Base-by-base conservation (phyloP, 2,329 filamentous ascomycete genomes). In the Alternaria angustiovoidea region DNA sequence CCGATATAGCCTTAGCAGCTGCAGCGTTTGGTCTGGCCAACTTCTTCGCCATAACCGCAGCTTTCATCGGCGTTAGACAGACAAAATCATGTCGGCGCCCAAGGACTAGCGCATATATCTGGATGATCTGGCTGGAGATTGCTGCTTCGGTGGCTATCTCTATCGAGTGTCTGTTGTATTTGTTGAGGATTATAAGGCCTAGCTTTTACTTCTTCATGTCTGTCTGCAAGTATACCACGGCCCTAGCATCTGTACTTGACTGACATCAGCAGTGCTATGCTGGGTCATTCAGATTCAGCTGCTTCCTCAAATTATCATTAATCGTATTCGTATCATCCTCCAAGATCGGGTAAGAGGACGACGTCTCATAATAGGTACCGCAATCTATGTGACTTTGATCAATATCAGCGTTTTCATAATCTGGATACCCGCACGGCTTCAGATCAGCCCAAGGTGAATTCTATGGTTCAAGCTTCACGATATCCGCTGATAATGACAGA, bases 101-200 rank as follows among this genome's bases (percentile, higher is more conserved):
- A 7, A 60, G 63, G 39, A 65, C 63, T 16, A 82, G 80, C 51
- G 62, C 69, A 1, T 83, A 83, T 55, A 73, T 84, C 0, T 80
- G 78, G 73, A 80, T 84, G 79, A 76, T 84, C 51, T 84, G 82
- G 82, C 54, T 78, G 6, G 82, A 84, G 66, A 74, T 83, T 7
- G 16, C 74, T 3, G 81, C 81, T 4, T 83, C 78, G 26, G 64
- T 81, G 7, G 67, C 73, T 14, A 81, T 84, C 42, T 75, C 71
- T 5, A 57, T 82, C 26, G 71, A 82, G 26, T 76, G 75, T 53
- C 67, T 74, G 57, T 48, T 79, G 14, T 75, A 72, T 51, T 54
- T 80, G 11, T 24, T 72, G 26, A 65, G 72, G 34, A 43, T 67
- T 4, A 72, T 79, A 44, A 61, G 65, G 42, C 75, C 74, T 3